Base-by-base conservation (phyloP, 1,139 yeast genomes). In the Insectozyma bohioensis region DNA sequence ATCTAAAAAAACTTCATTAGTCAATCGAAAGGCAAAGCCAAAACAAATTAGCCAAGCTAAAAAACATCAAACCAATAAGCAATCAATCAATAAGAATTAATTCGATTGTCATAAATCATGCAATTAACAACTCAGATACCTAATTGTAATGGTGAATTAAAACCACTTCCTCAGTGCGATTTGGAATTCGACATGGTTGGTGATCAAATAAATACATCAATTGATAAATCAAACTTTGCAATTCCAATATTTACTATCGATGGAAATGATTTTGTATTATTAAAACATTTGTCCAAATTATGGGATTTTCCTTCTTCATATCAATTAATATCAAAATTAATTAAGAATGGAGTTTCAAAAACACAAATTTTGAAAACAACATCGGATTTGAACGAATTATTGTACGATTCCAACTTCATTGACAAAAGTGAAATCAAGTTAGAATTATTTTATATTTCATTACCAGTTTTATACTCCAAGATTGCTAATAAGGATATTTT, bases 291-390 rank as follows among this genome's bases (percentile, higher is more conserved):
- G 36, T 60, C 68, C 4, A 25, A 23, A n/a, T 36, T 56, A 3
- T 67, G 71, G 67, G 62, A 61, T 36, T 68, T 50, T 37, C 72
- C 74, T 2, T 67, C 74, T 2, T 62, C 73, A 4, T 67, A 67
- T 39, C 75, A 69, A 40, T 42, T 69, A 12, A 54, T 68, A 11
- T 41, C 46, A 11, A 50, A 49, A 36, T 26, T 68, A 3, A 37
- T 60, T 1, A 61, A 58, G 35, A 35, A 40, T 4, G 45, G 60
- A 1, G n/a, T 59, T 3, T 17, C 40, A 1, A 61, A 51, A 30
- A 10, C 26, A 3, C 54, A 48, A 2, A 51, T 64, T 27, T 32
- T 51, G 6, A 42, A 40, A 11, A 44, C 72, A 1, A 42, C 44
- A 28, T 10, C 23, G 4, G 33, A 31, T 1, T 38, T 64, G 20